A percentile compares a stretch with the other conserved stretches of the same genome.
Conservation (phyloP, 1,284 basidiomycete genomes). For the Neonothopanus nambi region DNA sequence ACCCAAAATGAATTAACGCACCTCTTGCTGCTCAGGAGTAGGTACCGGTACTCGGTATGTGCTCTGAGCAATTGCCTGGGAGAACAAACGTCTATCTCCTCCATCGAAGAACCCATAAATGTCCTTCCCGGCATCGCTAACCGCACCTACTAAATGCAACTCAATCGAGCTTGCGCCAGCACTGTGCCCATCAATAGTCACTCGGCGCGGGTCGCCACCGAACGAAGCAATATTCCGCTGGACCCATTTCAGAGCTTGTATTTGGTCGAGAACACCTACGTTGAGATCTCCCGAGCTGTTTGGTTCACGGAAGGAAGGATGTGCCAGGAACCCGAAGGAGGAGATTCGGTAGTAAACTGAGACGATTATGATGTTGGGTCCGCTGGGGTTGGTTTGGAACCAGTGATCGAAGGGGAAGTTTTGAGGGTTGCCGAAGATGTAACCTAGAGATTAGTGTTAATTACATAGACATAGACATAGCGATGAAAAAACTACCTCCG, state of each 20-base stretch:
- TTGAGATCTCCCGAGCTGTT: conserved; percentile 5
- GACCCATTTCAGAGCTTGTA: conserved; percentile 22
- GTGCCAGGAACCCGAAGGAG: conserved; percentile 52
- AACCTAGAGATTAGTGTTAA: conserved; percentile 34
- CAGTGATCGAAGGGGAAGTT: conserved; percentile 56
- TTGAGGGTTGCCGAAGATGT: conserved; percentile 53
- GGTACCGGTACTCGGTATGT: conserved; percentile 51
- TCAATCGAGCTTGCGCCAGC: conserved; percentile 58
- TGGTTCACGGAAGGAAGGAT: conserved; percentile 27
- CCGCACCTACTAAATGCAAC: conserved; percentile 46
- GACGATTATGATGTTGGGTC: conserved; percentile 51
- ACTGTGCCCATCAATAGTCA: conserved; percentile 52
- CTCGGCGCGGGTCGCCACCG: conserved; percentile 20
- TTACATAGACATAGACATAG: conserved; percentile 2
- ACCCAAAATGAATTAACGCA: conserved; percentile 26
- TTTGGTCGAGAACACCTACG: conserved; percentile 23
- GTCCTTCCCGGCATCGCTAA: too few species aligned
- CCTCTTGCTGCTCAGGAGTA: conserved; percentile 47
- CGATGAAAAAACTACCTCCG: conserved; percentile 43
- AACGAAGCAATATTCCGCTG: conserved; percentile 21
- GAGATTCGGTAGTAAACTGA: conserved; percentile 56
- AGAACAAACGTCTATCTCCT: conserved; percentile 47
- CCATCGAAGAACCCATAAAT: not conserved
- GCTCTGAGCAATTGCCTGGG: conserved; percentile 57
- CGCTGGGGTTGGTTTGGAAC: conserved; percentile 38